Conservation (phyloP, 495 filamentous ascomycete genomes). For the Penicillium bovifimosum region DNA sequence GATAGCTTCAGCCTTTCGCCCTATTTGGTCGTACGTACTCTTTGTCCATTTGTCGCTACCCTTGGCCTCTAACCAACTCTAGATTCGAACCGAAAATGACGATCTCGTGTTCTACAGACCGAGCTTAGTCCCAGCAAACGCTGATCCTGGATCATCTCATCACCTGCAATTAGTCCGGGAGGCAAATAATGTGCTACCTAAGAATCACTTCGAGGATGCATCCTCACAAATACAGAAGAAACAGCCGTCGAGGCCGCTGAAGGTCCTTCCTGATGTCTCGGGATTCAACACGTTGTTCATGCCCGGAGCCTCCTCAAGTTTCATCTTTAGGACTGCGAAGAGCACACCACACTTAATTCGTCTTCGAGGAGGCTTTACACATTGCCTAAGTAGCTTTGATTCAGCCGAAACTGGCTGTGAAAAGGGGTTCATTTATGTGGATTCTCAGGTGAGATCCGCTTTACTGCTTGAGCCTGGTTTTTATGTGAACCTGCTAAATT, state of each 20-base stretch:
- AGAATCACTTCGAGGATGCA: conserved; percentile 32
- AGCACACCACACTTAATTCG: conserved; percentile 68
- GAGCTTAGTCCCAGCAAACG: conserved; percentile 41
- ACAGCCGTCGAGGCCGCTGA: conserved; percentile 48
- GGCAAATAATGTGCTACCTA: conserved; percentile 55
- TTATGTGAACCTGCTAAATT: conserved; percentile 7
- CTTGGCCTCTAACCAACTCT: conserved; percentile 9
- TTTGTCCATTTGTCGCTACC: background rate
- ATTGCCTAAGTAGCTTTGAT: conserved; percentile 66
- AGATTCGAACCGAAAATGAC: conserved; percentile 72
- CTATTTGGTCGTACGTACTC: conserved; percentile 65
- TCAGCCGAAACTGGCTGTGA: conserved; percentile 57
- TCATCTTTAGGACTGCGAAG: conserved; percentile 72
- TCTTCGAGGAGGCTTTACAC: conserved; percentile 57
- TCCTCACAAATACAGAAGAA: conserved; percentile 33
- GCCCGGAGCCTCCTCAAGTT: conserved; percentile 68
- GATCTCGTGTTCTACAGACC: conserved; percentile 88
- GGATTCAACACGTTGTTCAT: conserved; percentile 78
- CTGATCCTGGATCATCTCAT: conserved; percentile 25
- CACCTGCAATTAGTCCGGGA: conserved; percentile 71
- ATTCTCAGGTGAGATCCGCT: conserved; percentile 44
- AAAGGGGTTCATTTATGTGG: conserved; percentile 74
- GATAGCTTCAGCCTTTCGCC: conserved; percentile 63
- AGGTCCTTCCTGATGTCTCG: conserved; percentile 57
- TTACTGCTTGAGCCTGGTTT: background rate